Conservation (phyloP, 768 basidiomycete genomes). For the Russula vinacea region DNA sequence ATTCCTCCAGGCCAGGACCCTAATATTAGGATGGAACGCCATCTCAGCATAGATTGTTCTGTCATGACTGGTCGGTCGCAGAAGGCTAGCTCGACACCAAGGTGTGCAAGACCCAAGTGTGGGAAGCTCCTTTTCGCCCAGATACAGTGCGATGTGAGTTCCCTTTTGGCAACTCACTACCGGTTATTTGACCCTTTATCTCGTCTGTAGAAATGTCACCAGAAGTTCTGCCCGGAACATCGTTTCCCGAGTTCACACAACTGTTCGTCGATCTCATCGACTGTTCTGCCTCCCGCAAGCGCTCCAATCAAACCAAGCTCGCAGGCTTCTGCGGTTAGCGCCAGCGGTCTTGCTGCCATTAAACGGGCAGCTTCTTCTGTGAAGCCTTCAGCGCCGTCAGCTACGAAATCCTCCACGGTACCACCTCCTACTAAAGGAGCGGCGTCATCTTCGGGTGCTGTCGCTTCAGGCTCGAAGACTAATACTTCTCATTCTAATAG, state of each 20-base stretch:
- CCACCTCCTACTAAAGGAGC: slow-evolving; percentile 28
- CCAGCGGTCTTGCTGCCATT: slow-evolving; percentile 38
- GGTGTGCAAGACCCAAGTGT: slow-evolving; percentile 60
- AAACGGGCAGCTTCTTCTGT: slow-evolving; percentile 17
- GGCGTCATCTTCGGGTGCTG: slow-evolving; percentile 29
- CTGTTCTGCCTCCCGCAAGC: slow-evolving; percentile 22
- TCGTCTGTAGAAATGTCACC: slow-evolving; percentile 55
- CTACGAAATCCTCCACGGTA: slow-evolving; percentile 38
- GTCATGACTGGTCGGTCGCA: slow-evolving; percentile 63
- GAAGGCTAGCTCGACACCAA: slow-evolving; percentile 47
- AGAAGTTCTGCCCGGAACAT: slow-evolving; percentile 74
- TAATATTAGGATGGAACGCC: slow-evolving; percentile 75
- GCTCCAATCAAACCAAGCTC: slow-evolving; percentile 24
- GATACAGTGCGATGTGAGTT: slow-evolving; percentile 69
- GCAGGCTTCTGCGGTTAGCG: slow-evolving; percentile 30
- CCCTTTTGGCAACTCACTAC: not conserved
- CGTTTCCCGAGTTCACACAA: slow-evolving; percentile 74
- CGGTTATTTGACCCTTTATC: not conserved
- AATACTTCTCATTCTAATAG: slow-evolving; percentile 33
- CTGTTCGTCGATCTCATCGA: slow-evolving; percentile 41
- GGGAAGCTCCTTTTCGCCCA: slow-evolving; percentile 72
- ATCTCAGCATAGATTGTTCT: slow-evolving; percentile 63
- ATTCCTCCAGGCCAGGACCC: slow-evolving; percentile 77
- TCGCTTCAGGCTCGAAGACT: slow-evolving; percentile 23
- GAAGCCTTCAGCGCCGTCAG: slow-evolving; percentile 2